These are phyloP conservation scores for Mycena citricolor DNA, from an alignment of 1,284 basidiomycete species.

Conservation along the genomic window DNA sequence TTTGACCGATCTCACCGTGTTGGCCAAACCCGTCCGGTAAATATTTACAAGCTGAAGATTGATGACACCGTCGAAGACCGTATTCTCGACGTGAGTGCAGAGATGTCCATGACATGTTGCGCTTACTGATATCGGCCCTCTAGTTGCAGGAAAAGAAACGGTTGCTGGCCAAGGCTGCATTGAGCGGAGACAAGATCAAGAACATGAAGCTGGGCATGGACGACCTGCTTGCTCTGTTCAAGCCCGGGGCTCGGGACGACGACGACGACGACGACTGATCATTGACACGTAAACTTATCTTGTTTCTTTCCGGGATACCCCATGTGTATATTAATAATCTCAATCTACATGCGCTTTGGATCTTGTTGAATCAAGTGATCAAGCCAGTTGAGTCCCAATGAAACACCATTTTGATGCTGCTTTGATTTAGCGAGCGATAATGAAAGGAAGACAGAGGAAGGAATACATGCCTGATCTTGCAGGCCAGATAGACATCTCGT, in stretches of 20 bases:
- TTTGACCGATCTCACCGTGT: conserved; percentile 92
- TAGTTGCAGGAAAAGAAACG: conserved; percentile 88
- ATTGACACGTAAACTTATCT: too few relatives aligned
- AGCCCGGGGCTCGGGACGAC: conserved; percentile 51
- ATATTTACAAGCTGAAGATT: conserved; percentile 93
- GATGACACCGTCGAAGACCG: conserved; percentile 89
- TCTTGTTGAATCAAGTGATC: too few relatives aligned
- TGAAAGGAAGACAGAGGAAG: too few relatives aligned
- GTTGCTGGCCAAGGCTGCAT: conserved; percentile 77
- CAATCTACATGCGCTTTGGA: too few relatives aligned
- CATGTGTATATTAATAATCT: too few relatives aligned
- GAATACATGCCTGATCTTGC: too few relatives aligned
- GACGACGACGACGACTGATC: conserved; percentile 50
- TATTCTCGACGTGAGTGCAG: conserved; percentile 60
- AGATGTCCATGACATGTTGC: background rate
- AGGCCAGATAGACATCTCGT: too few relatives aligned
- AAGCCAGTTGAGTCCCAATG: too few relatives aligned
- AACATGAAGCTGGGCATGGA: conserved; percentile 82
- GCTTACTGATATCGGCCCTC: conserved; percentile 2
- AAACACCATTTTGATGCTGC: too few relatives aligned
- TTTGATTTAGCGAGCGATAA: too few relatives aligned
- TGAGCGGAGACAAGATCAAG: conserved; percentile 87
- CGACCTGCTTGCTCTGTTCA: conserved; percentile 81
- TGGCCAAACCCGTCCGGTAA: conserved; percentile 84
- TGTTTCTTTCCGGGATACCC: too few relatives aligned